Conservation (phyloP, 2,329 filamentous ascomycete species). For the Colletotrichum kahawae region DNA sequence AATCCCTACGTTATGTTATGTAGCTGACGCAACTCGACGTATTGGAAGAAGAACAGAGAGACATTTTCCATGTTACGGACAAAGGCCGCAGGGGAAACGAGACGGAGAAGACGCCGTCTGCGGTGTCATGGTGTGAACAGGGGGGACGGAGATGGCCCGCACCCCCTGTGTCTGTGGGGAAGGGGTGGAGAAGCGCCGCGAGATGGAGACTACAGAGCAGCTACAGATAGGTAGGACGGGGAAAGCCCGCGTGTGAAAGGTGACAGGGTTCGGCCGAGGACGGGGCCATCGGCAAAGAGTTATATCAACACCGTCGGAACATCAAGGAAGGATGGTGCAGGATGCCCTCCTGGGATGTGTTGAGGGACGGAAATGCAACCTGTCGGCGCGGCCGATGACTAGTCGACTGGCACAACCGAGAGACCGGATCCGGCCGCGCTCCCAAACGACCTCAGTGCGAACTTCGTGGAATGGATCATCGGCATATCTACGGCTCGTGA, state of each 20-base stretch:
- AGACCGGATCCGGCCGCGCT: not conserved
- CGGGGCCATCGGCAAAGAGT: not conserved
- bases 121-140: not conserved
- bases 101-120: not conserved
- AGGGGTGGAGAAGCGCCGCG: not conserved
- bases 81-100: not conserved
- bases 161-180: not conserved
- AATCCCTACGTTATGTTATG: not conserved
- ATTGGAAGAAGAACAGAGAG: not conserved
- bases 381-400: not conserved
- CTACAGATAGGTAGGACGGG: not conserved
- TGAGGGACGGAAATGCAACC: not conserved
- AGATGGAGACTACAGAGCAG: too few species aligned
- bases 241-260: not conserved
- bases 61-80: not conserved
- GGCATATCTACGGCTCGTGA: not conserved
- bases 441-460: not conserved
- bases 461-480: not conserved
- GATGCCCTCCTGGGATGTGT: not conserved
- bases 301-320: not conserved
- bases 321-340: too few species aligned
- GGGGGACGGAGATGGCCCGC: not conserved
- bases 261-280: not conserved
- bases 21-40: not conserved
- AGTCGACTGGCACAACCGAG: not conserved